Conservation (phyloP, 306 rosid species). For the Quercus cerris region DNA sequence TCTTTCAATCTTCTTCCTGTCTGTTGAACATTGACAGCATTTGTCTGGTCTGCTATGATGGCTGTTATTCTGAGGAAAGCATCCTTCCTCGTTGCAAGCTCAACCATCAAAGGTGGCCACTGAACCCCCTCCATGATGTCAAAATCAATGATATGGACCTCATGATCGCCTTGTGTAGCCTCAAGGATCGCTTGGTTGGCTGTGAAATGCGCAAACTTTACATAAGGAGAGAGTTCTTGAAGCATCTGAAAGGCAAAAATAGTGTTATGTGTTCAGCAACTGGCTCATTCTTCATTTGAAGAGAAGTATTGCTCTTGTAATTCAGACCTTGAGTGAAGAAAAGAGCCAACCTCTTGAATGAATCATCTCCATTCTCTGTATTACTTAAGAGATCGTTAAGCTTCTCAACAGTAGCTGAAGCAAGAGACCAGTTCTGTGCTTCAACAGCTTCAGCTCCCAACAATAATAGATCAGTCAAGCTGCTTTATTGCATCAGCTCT, state of each 20-base stretch:
- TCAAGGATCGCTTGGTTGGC: conserved; percentile 74
- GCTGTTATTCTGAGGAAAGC: conserved; percentile 55
- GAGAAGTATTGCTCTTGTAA: conserved; percentile 26
- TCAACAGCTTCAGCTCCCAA: conserved; percentile 73
- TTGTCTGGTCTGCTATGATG: conserved; percentile 26
- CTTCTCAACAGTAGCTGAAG: conserved; percentile 36
- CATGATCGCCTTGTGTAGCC: conserved; percentile 35
- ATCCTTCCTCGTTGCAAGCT: conserved; percentile 44
- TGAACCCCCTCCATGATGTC: conserved; percentile 71
- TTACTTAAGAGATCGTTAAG: conserved; percentile 26
- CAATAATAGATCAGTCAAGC: conserved; percentile 57
- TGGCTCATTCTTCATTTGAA: conserved; percentile 19
- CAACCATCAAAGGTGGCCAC: conserved; percentile 72
- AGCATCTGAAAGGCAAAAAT: conserved; percentile 48
- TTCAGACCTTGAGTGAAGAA: conserved; percentile 52
- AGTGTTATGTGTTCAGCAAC: conserved; percentile 24
- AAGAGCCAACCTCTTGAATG: conserved; percentile 48
- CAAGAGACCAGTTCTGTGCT: conserved; percentile 44
- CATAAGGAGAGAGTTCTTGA: conserved; percentile 62
- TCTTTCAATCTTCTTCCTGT: conserved; percentile 61
- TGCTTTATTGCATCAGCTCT: conserved; percentile 55
- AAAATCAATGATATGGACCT: conserved; percentile 59
- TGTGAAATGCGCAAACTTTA: conserved; percentile 66
- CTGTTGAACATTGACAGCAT: conserved; percentile 33
- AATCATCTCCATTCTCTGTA: conserved; percentile 25